Conservation (phyloP, 495 filamentous ascomycete species). For the Pyrenopolyporus hunteri region DNA sequence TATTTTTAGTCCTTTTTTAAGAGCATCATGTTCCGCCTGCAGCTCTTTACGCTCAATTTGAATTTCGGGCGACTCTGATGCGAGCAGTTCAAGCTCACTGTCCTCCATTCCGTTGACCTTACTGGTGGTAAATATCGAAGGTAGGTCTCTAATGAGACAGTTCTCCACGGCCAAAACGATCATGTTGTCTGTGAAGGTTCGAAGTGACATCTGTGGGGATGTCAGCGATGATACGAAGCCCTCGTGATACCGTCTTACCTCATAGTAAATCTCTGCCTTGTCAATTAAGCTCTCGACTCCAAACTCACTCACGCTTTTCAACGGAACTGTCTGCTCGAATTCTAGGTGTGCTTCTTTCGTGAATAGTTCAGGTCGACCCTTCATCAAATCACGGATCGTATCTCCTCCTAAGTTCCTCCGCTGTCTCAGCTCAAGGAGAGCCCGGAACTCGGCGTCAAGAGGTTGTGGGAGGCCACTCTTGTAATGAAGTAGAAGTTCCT, state of each 20-base stretch:
- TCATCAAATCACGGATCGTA: constrained; percentile 24
- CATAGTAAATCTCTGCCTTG: constrained; percentile 47
- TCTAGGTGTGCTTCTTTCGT: constrained; percentile 1
- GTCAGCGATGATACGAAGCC: neutral
- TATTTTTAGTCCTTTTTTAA: constrained; percentile 36
- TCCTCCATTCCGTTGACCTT: constrained; percentile 31
- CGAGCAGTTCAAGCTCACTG: constrained; percentile 22
- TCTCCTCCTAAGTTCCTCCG: constrained; percentile 6
- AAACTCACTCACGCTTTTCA: constrained; percentile 27
- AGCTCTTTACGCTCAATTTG: constrained; percentile 26
- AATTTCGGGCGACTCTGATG: constrained; percentile 31
- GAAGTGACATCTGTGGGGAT: constrained; percentile 42
- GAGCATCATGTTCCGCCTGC: constrained; percentile 18
- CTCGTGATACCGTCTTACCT: constrained; percentile 26
- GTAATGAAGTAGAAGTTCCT: constrained; percentile 49
- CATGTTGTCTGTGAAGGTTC: constrained; percentile 46
- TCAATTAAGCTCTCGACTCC: constrained; percentile 43
- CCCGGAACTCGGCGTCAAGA: constrained; percentile 38
- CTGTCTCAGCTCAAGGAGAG: constrained; percentile 3
- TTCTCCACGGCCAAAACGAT: constrained; percentile 43
- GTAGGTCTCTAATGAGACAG: constrained; percentile 36
- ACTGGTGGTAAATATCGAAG: constrained; percentile 27
- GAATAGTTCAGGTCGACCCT: constrained; percentile 20
- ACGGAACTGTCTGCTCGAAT: neutral
- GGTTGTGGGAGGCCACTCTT: constrained; percentile 39